Evolutionary conservation across 1,284 basidiomycete species (phyloP).

Genomic region (Cutaneotrichosporon mucoides): DNA sequence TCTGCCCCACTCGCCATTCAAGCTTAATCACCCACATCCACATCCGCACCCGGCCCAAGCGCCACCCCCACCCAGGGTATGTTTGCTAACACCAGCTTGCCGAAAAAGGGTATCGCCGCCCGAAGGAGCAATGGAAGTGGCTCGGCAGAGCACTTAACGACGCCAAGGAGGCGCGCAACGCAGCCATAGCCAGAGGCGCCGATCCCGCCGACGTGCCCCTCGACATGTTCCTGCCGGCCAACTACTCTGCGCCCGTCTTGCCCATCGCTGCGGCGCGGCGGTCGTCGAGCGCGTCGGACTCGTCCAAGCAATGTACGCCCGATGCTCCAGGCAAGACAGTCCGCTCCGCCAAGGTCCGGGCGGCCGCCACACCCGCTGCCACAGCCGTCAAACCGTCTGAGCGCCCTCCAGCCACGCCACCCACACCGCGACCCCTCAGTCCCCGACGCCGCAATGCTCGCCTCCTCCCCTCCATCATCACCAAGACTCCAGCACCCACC

Average conservation of each 20-base stretch:
- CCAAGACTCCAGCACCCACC: not conserved
- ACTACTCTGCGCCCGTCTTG: conserved; percentile 1
- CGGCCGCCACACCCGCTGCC: not conserved
- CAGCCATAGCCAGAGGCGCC: not conserved
- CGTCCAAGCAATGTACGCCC: no score
- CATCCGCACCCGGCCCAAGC: not conserved
- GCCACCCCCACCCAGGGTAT: not conserved
- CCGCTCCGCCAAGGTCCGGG: no score
- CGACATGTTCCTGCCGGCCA: not conserved
- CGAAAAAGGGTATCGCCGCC: conserved; percentile 3
- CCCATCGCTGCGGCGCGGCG: not conserved
- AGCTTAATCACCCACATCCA: not conserved
- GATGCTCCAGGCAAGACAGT: no score
- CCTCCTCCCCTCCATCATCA: not conserved
- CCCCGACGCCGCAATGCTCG: no score
- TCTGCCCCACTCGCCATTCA: no score
- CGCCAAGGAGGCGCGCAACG: not conserved
- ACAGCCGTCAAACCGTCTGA: not conserved
- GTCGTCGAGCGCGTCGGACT: not conserved
- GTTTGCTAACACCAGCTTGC: not conserved
- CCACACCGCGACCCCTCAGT: not conserved
- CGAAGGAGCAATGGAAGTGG: conserved; percentile 6
- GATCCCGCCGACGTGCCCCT: not conserved
- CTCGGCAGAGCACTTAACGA: not conserved
- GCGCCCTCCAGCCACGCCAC: not conserved